These are phyloP conservation scores for Thelonectria blattea DNA, from an alignment of 2,329 filamentous ascomycete genomes.

Conservation along the genomic window DNA sequence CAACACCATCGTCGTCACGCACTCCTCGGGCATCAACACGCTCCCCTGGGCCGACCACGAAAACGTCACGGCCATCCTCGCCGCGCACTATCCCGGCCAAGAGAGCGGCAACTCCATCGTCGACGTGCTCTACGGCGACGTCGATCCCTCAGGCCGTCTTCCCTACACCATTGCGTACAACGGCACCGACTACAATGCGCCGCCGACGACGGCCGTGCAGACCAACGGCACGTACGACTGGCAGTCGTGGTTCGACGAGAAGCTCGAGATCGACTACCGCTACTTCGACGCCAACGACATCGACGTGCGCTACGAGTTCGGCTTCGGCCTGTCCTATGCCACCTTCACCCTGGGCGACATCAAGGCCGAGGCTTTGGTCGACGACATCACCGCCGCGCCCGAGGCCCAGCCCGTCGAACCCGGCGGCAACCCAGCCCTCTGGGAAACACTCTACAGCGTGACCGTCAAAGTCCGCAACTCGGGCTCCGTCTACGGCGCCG, in stretches of 20 bases:
- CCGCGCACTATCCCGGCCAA: slow-evolving; percentile 74
- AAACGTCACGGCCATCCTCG: slow-evolving; percentile 69
- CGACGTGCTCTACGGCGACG: slow-evolving; percentile 71
- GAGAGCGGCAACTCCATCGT: slow-evolving; percentile 72
- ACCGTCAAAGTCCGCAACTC: slow-evolving; percentile 57
- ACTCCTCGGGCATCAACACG: slow-evolving; percentile 71
- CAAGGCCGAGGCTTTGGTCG: slow-evolving; percentile 27
- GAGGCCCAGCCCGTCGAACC: slow-evolving; percentile 45
- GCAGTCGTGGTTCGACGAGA: slow-evolving; percentile 63
- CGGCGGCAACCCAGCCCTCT: slow-evolving; percentile 63
- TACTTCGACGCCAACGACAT: slow-evolving; percentile 67
- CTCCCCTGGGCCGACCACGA: slow-evolving; percentile 72
- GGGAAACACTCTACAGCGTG: slow-evolving; percentile 56
- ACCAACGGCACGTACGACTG: slow-evolving; percentile 48
- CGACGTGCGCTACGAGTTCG: slow-evolving; percentile 68
- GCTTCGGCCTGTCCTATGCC: slow-evolving; percentile 73
- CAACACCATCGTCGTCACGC: slow-evolving; percentile 70
- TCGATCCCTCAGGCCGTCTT: slow-evolving; percentile 71
- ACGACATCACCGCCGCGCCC: slow-evolving; percentile 38
- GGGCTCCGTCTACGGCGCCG: slow-evolving; percentile 53
- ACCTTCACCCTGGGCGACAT: slow-evolving; percentile 58
- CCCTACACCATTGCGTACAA: slow-evolving; percentile 74
- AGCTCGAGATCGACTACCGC: slow-evolving; percentile 72
- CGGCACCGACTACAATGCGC: slow-evolving; percentile 53
- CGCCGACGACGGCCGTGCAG: slow-evolving; percentile 46